Evolutionary conservation across 176 grass and related monocot species (phyloP).

Genomic region (Rhipidocladum racemiflorum): DNA sequence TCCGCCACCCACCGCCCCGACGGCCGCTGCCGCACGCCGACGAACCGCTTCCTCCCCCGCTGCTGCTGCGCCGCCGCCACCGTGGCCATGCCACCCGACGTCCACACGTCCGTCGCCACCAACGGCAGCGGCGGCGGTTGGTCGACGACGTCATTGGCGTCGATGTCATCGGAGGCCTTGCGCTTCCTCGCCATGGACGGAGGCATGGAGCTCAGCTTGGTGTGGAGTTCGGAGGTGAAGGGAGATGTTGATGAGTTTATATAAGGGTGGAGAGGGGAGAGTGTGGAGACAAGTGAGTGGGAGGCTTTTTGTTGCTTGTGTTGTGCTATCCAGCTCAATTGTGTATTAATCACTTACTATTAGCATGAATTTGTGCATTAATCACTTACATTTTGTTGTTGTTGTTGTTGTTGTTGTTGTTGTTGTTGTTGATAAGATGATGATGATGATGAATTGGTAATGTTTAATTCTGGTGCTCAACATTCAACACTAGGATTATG

Average conservation of each 20-base stretch:
- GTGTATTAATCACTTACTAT: not conserved
- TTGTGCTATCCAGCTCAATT: slow-evolving; percentile 13
- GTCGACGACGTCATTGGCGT: not conserved
- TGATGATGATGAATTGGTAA: not conserved
- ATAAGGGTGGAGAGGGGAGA: not conserved
- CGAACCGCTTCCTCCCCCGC: slow-evolving; percentile 47
- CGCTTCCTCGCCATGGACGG: slow-evolving; percentile 43
- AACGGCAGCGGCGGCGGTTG: not conserved
- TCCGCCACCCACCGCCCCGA: slow-evolving; percentile 84
- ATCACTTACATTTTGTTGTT: not conserved
- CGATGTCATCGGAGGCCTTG: slow-evolving; percentile 22
- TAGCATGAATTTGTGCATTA: not conserved
- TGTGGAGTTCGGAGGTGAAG: not conserved
- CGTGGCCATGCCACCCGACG: not conserved
- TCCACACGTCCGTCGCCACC: not conserved
- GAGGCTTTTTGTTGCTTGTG: slow-evolving; percentile 9
- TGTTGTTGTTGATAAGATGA: not conserved
- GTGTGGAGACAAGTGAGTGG: not conserved
- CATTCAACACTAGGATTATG: not conserved
- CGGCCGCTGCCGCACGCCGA: slow-evolving; percentile 73
- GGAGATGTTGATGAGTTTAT: slow-evolving; percentile 19
- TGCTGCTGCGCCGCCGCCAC: slow-evolving; percentile 25
- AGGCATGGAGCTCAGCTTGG: not conserved
- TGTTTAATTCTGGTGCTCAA: not conserved
- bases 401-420: not conserved